Conservation (phyloP, 345 rosid species). For the Limnanthes douglasii region DNA sequence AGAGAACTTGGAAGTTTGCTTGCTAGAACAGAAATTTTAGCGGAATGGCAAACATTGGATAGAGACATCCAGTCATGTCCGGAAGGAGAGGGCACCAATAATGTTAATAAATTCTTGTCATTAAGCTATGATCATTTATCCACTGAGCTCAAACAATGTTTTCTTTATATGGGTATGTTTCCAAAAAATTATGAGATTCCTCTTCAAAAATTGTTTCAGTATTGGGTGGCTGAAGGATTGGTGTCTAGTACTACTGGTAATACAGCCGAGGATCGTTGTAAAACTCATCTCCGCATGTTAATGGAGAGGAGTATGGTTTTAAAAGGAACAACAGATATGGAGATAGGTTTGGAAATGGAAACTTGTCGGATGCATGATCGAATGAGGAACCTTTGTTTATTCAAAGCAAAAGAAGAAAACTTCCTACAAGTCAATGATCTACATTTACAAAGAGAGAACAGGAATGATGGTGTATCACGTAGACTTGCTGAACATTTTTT, state of each 20-base stretch:
- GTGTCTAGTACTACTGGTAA: slow-evolving; percentile 11
- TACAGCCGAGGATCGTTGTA: slow-evolving; percentile 9
- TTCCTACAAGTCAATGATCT: slow-evolving; percentile 2
- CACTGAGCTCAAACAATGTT: not conserved
- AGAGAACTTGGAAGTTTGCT: not conserved
- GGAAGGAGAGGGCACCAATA: not conserved
- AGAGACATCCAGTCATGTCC: not conserved
- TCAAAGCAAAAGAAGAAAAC: slow-evolving; percentile 12
- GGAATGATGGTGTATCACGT: too few species aligned
- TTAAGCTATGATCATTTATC: slow-evolving; percentile 14
- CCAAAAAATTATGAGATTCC: slow-evolving; percentile 21
- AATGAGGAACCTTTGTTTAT: slow-evolving; percentile 10
- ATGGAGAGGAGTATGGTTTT: slow-evolving; percentile 19
- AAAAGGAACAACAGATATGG: slow-evolving; percentile 3
- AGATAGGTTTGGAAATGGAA: slow-evolving; percentile 1
- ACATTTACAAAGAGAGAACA: not conserved
- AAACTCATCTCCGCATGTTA: slow-evolving; percentile 15
- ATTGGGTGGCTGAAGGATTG: slow-evolving; percentile 38
- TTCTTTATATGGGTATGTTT: slow-evolving; percentile 8
- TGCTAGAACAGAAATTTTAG: not conserved
- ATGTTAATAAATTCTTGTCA: slow-evolving; percentile 4
- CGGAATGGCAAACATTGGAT: slow-evolving; percentile 7
- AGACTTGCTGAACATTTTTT: slow-evolving; percentile 15
- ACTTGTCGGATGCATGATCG: slow-evolving; percentile 12
- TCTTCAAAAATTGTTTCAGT: slow-evolving; percentile 12